A percentile compares a stretch with the other conserved stretches of the same genome.
Conservation (phyloP, 192 early-diverging fungal genomes). For the Umbelopsis vinacea region DNA sequence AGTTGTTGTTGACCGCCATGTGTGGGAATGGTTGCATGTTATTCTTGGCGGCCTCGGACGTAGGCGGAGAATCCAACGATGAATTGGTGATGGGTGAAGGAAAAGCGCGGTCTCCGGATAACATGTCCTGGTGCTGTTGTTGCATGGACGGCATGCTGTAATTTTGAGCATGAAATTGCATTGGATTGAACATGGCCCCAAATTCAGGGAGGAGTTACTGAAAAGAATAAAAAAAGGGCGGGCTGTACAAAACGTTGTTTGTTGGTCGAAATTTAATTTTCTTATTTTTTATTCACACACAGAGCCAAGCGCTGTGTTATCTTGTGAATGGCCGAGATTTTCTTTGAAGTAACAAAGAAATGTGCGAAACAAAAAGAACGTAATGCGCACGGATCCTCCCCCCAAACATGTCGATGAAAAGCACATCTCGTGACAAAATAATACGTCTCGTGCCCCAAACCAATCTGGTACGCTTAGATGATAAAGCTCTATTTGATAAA, state of each 20-base stretch:
- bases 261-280: too few species aligned
- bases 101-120: conserved; percentile 15
- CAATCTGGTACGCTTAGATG: too few species aligned
- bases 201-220: not conserved
- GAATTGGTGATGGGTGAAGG: conserved; percentile 34
- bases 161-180: conserved; percentile 15
- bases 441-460: conserved; percentile 9
- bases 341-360: too few species aligned
- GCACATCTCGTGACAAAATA: conserved; percentile 15
- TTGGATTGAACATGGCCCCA: conserved; percentile 17
- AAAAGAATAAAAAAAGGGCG: not conserved
- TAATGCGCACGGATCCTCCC: conserved; percentile 18
- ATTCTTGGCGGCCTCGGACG: conserved; percentile 10
- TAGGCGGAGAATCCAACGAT: conserved; percentile 32
- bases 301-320: not conserved
- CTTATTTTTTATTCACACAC: too few species aligned
- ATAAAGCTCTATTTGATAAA: not conserved
- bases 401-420: conserved; percentile 1
- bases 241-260: not conserved
- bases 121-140: conserved; percentile 12
- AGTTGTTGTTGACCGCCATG: not conserved
- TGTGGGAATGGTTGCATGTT: conserved; percentile 3
- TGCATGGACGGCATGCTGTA: conserved; percentile 15
- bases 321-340: not conserved
- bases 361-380: too few species aligned